Conservation (phyloP, 495 filamentous ascomycete species). For the Hypoxylon intermedium region DNA sequence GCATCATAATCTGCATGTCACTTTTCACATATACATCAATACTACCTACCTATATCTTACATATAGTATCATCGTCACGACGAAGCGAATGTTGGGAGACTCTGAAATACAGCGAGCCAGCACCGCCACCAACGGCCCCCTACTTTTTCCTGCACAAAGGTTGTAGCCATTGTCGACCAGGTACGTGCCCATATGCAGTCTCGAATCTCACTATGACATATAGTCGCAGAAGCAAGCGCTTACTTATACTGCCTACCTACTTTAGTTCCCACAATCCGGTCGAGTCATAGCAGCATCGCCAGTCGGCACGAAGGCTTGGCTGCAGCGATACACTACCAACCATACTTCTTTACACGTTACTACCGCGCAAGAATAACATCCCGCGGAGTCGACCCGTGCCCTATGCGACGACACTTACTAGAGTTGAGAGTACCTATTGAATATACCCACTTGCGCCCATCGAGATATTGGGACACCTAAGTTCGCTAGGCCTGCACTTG, state of each 20-base stretch:
- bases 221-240: conserved; percentile 4
- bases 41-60: conserved; percentile 20
- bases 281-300: conserved; percentile 14
- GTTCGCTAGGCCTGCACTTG: not conserved
- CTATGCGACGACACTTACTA: conserved; percentile 14
- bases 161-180: not conserved
- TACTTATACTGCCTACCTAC: conserved; percentile 22
- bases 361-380: conserved; percentile 17
- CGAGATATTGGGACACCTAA: not conserved
- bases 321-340: conserved; percentile 24
- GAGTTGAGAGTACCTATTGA: conserved; percentile 9
- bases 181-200: conserved; percentile 15
- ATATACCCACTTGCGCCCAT: conserved; percentile 3
- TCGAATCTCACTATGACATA: not conserved
- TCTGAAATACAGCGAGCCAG: conserved; percentile 15
- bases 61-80: conserved; percentile 16
- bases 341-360: not conserved
- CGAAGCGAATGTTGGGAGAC: conserved; percentile 5
- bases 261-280: conserved; percentile 7
- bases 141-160: conserved; percentile 18
- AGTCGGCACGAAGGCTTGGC: conserved; percentile 21
- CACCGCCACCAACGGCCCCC: conserved; percentile 32
- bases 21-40: conserved; percentile 24
- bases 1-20: conserved; percentile 21
- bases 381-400: not conserved